These are phyloP conservation scores for Neodidymelliopsis sp. DNA, from an alignment of 2,329 filamentous ascomycete genomes.

Conservation along the genomic window DNA sequence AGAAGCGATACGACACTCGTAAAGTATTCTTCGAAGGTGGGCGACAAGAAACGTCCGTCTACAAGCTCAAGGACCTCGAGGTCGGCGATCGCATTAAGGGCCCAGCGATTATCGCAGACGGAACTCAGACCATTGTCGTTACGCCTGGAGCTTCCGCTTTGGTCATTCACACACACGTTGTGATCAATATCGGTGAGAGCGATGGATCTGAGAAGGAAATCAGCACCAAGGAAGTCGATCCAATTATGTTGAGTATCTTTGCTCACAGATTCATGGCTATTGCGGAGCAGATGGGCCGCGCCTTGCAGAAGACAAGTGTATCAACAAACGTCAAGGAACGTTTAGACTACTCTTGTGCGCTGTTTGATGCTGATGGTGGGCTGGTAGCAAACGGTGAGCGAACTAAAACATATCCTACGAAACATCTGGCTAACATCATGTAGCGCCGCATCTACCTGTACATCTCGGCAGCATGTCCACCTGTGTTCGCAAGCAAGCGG, in stretches of 20 bases:
- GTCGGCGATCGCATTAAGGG: conserved; percentile 77
- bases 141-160: conserved; percentile 79
- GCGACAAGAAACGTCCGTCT: conserved; percentile 78
- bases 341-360: conserved; percentile 82
- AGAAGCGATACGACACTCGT: conserved; percentile 70
- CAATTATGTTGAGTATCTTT: conserved; percentile 80
- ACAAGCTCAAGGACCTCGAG: conserved; percentile 77
- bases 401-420: not conserved
- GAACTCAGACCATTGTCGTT: conserved; percentile 90
- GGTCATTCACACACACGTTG: conserved; percentile 83
- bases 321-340: conserved; percentile 84
- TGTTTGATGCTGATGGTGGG: conserved; percentile 78
- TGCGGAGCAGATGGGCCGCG: conserved; percentile 83
- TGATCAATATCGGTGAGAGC: conserved; percentile 79
- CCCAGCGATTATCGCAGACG: conserved; percentile 86
- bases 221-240: conserved; percentile 68
- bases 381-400: conserved; percentile 72
- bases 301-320: conserved; percentile 80
- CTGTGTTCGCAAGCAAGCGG: conserved; percentile 78
- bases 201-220: conserved; percentile 58
- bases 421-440: conserved; percentile 15
- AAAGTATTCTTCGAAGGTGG: conserved; percentile 87
- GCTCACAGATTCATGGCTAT: conserved; percentile 86
- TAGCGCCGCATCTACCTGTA: conserved; percentile 78
- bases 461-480: conserved; percentile 88